These are phyloP conservation scores for Talaromyces rugulosus DNA, from an alignment of 2,329 filamentous ascomycete species.

Conservation along the genomic window DNA sequence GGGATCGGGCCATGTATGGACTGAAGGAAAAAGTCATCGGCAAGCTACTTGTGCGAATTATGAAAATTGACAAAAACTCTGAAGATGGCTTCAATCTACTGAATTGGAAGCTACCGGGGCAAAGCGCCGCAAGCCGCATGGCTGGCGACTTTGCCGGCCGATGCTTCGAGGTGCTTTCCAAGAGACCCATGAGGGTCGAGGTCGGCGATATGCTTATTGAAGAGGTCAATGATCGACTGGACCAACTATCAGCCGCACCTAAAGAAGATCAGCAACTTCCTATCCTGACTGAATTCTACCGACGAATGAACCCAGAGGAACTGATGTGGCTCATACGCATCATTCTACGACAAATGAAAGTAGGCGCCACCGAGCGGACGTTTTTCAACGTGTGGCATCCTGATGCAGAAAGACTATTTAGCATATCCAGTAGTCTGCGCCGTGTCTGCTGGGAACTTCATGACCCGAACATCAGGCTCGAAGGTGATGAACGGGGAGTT, in stretches of 20 bases:
- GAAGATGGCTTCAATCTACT: slow-evolving; percentile 81
- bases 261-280: slow-evolving; percentile 81
- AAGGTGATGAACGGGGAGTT: slow-evolving; percentile 70
- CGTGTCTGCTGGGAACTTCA: slow-evolving; percentile 92
- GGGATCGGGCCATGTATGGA: slow-evolving; percentile 87
- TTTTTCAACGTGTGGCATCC: slow-evolving; percentile 80
- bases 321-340: slow-evolving; percentile 93
- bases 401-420: slow-evolving; percentile 74
- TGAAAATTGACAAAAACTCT: slow-evolving; percentile 86
- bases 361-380: slow-evolving; percentile 79
- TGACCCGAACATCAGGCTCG: slow-evolving; percentile 67
- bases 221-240: slow-evolving; percentile 82
- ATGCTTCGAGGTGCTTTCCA: slow-evolving; percentile 81
- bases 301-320: slow-evolving; percentile 88
- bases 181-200: slow-evolving; percentile 70
- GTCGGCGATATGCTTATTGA: slow-evolving; percentile 78
- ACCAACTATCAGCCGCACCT: slow-evolving; percentile 68
- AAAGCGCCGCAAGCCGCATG: slow-evolving; percentile 57
- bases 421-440: slow-evolving; percentile 82
- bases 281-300: slow-evolving; percentile 80
- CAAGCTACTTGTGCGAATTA: slow-evolving; percentile 83
- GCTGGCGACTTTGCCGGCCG: slow-evolving; percentile 90
- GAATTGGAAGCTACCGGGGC: slow-evolving; percentile 87
- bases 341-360: slow-evolving; percentile 74
- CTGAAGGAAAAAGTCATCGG: slow-evolving; percentile 89